Evolutionary conservation across 257 asterid genomes (phyloP), one percentile per base, ranked within the genome.

Genomic region (Capsicum chinense): DNA sequence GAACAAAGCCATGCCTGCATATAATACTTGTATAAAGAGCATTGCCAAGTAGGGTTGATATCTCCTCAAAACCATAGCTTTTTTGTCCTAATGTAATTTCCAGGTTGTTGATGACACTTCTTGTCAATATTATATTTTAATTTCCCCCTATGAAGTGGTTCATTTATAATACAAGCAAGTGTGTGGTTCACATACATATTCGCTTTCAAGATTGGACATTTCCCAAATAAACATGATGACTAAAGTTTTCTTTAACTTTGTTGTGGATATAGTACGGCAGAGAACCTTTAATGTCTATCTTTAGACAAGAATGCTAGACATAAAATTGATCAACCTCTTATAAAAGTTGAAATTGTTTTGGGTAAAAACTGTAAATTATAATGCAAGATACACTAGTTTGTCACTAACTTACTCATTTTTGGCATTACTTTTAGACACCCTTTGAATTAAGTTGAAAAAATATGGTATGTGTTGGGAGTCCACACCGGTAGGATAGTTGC

Each of bases 1-100:
- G 44, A 93, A 86, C 74, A 93, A 73, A 12, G 90, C 86, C 90
- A 90, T 88, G 74, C 91, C 97, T 13, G 94, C 87, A 44, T 85
- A 88, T 42, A 88, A 80, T 33, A 91, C 80, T 83, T 92, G 97
- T 19, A 87, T 81, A 4, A 85, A 42, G 47, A 93, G 48, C 92
- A 93, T 92, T 9, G 81, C 92, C 47, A 92, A 50, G 17, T 88
- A 73, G 11, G 95, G 91, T 78, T 85, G 69, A 3, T 86, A 78
- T 0, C 81, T 88, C 6, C 84, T 88, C 86, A 80, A 62, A 74
- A 58, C 85, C 82, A 58, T 86, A 17, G 14, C n/a, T 35, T 0
- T 33, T 12, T 13, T 64, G 13, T 33, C 39, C 19, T 19, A 74
- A 19, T 37, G 14, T 69, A 33, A 3, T 50, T 48, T 50, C 9